Conservation (phyloP, 257 asterid species). For the Ocimum tenuiflorum region DNA sequence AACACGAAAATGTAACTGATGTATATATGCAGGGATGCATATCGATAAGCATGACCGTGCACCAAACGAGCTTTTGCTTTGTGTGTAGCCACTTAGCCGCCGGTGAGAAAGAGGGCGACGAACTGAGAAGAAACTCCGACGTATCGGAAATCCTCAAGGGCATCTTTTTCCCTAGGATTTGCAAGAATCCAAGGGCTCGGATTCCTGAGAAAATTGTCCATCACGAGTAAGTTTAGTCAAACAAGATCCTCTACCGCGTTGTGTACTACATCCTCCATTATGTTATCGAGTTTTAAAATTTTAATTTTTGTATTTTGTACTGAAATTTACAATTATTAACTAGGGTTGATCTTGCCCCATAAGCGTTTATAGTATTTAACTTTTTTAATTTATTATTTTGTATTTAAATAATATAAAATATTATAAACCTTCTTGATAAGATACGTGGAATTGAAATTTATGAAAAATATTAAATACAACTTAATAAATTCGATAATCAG, state of each 20-base stretch:
- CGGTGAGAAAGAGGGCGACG: conserved; percentile 95
- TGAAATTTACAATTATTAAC: no score
- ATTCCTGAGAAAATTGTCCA: conserved; percentile 53
- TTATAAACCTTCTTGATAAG: background rate
- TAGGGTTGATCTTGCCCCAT: no score
- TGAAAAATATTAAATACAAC: no score
- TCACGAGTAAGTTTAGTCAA: conserved; percentile 54
- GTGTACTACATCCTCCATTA: no score
- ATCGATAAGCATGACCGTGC: conserved; percentile 80
- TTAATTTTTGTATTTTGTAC: no score
- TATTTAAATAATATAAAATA: no score
- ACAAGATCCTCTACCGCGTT: no score
- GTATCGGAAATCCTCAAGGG: conserved; percentile 69
- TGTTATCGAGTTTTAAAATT: no score
- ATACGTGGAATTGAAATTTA: no score
- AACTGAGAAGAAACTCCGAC: conserved; percentile 64
- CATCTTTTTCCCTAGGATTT: conserved; percentile 46
- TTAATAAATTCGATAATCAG: no score
- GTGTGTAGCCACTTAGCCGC: conserved; percentile 94
- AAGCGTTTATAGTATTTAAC: no score
- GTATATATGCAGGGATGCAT: conserved; percentile 62
- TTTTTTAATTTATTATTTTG: no score
- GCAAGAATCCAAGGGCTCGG: conserved; percentile 42
- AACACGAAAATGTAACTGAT: background rate
- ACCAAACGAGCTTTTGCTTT: conserved; percentile 81